Conservation (phyloP, 305 asterid species). For the Fraxinus ornus region DNA sequence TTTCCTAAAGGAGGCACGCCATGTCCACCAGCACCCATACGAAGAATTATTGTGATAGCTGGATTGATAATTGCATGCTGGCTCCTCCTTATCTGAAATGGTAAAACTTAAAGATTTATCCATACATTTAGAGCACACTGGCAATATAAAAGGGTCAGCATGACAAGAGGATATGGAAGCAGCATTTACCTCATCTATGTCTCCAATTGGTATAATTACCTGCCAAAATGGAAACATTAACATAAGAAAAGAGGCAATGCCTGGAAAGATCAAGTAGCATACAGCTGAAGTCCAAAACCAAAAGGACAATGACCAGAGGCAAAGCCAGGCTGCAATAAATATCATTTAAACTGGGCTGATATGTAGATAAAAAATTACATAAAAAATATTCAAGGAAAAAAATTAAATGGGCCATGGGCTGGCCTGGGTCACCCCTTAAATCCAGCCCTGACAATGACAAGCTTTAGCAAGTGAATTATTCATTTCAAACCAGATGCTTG, state of each 20-base stretch:
- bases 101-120: constrained; percentile 15
- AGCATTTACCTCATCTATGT: constrained; percentile 78
- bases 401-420: neutral
- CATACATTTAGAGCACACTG: constrained; percentile 22
- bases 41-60: constrained; percentile 87
- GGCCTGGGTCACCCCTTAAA: neutral
- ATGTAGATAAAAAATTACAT: neutral
- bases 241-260: constrained; percentile 25
- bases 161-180: constrained; percentile 25
- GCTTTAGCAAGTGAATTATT: neutral
- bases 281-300: neutral
- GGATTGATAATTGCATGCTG: constrained; percentile 97
- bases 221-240: constrained; percentile 39
- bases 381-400: neutral
- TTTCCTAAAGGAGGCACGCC: constrained; percentile 99
- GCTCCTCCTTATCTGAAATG: constrained; percentile 76
- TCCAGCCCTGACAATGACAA: neutral
- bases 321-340: neutral
- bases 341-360: neutral
- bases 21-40: constrained; percentile 98
- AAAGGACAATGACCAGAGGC: constrained; percentile 13
- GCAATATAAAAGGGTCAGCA: constrained; percentile 15
- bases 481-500: neutral
- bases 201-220: constrained; percentile 88
- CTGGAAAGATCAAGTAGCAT: constrained; percentile 3